These are phyloP conservation scores for Prunus yedoensis DNA, from an alignment of 331 rosid species.

Conservation along the genomic window DNA sequence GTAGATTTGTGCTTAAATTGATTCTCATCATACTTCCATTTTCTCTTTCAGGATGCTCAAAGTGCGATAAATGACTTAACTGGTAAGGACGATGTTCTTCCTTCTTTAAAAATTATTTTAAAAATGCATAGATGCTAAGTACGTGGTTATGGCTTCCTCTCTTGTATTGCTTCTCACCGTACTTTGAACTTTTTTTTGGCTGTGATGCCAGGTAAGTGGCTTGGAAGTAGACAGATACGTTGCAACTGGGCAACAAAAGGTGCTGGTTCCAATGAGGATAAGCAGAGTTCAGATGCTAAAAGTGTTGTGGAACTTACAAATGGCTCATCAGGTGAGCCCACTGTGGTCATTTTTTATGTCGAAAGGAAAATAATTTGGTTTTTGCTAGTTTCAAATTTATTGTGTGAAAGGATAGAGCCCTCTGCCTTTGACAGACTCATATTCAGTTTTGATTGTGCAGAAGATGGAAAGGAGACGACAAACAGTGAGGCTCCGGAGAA, in stretches of 20 bases:
- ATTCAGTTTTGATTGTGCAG: slow-evolving; percentile 46
- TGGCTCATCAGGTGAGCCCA: slow-evolving; percentile 83
- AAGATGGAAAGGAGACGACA: slow-evolving; percentile 76
- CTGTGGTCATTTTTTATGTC: background rate
- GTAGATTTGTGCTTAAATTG: background rate
- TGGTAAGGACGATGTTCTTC: slow-evolving; percentile 50
- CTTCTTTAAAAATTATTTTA: background rate
- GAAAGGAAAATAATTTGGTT: background rate
- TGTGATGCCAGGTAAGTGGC: slow-evolving; percentile 79
- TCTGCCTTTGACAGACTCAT: slow-evolving; percentile 5
- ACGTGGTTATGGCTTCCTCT: background rate
- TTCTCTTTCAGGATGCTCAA: slow-evolving; percentile 77
- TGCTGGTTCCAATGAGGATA: slow-evolving; percentile 77
- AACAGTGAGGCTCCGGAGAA: slow-evolving; percentile 87
- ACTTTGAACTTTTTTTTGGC: background rate
- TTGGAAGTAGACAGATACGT: slow-evolving; percentile 96
- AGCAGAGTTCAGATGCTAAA: slow-evolving; percentile 72
- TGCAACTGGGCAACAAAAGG: slow-evolving; percentile 99
- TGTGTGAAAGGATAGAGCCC: slow-evolving; percentile 7
- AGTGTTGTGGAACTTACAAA: slow-evolving; percentile 86
- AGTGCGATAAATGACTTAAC: slow-evolving; percentile 92
- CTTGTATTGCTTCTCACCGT: background rate
- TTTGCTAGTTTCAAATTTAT: background rate
- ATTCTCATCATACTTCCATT: slow-evolving; percentile 17
- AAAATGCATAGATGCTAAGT: background rate